These are phyloP conservation scores for Boeremia lycopersici DNA, from an alignment of 2,329 filamentous ascomycete genomes.

Conservation along the genomic window DNA sequence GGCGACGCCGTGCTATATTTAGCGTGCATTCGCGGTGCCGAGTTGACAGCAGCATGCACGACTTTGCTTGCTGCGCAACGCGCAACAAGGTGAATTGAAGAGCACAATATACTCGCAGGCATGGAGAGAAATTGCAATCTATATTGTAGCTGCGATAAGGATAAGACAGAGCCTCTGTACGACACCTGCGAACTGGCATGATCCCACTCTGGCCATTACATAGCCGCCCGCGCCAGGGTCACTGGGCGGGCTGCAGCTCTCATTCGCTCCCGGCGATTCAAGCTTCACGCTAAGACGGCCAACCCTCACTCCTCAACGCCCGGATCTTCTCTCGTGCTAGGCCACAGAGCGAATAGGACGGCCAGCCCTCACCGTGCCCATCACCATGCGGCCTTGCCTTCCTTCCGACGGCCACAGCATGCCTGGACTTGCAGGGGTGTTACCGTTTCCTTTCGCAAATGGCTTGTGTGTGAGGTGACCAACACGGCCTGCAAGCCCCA, in stretches of 20 bases:
- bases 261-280: slow-evolving; percentile 27
- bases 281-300: slow-evolving; percentile 25
- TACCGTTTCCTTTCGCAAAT: slow-evolving; percentile 13
- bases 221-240: slow-evolving; percentile 15
- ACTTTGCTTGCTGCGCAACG: neutral
- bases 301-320: slow-evolving; percentile 22
- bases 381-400: slow-evolving; percentile 22
- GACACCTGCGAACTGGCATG: slow-evolving; percentile 4
- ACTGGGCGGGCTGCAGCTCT: slow-evolving; percentile 7
- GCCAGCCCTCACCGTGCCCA: slow-evolving; percentile 10
- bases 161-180: slow-evolving; percentile 15
- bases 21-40: slow-evolving; percentile 6
- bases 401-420: slow-evolving; percentile 15
- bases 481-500: slow-evolving; percentile 17
- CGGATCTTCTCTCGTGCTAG: slow-evolving; percentile 24
- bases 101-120: neutral
- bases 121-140: neutral
- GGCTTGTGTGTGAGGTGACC: slow-evolving; percentile 28
- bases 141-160: slow-evolving; percentile 2
- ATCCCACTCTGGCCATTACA: slow-evolving; percentile 12
- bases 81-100: neutral
- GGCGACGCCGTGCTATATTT: slow-evolving; percentile 17
- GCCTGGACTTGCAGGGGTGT: slow-evolving; percentile 16
- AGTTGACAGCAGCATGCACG: neutral
- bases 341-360: slow-evolving; percentile 25